A percentile compares a stretch with the other conserved stretches of the same genome.
phyloP scores from a whole-genome alignment of 2,329 filamentous ascomycete genomes.

The Colletotrichum karsti region DNA sequence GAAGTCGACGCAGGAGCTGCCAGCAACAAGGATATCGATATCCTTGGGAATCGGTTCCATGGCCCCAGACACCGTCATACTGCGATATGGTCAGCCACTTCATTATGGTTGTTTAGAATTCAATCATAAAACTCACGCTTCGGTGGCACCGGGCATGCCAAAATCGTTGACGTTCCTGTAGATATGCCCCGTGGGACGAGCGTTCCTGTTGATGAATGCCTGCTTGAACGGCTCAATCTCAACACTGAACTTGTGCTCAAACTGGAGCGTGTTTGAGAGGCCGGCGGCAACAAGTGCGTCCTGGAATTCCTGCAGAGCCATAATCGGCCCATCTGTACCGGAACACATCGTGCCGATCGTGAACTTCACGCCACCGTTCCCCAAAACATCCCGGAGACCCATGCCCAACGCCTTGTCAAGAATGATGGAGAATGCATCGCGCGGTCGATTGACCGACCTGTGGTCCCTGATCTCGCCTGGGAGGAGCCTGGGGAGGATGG shows the following conservation, averaged over 20 bases:
- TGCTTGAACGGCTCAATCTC: conserved; percentile 73
- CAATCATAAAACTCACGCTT: conserved; percentile 56
- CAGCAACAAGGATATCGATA: conserved; percentile 74
- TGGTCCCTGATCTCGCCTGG: neutral
- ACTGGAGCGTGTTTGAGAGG: conserved; percentile 45
- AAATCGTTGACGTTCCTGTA: conserved; percentile 70
- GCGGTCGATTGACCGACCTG: conserved; percentile 4
- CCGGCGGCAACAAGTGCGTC: conserved; percentile 46
- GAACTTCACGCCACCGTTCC: conserved; percentile 38
- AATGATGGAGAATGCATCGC: conserved; percentile 22
- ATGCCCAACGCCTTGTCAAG: conserved; percentile 17
- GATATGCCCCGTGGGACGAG: conserved; percentile 53
- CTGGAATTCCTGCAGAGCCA: conserved; percentile 68
- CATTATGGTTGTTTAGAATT: neutral
- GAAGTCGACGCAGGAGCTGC: conserved; percentile 81
- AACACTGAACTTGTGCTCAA: conserved; percentile 67
- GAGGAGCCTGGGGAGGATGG: neutral
- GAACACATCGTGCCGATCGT: conserved; percentile 79
- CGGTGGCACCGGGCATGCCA: conserved; percentile 40
- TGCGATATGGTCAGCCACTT: conserved; percentile 36
- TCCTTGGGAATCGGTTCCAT: conserved; percentile 61
- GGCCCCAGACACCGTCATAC: conserved; percentile 74
- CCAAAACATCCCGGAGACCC: conserved; percentile 34
- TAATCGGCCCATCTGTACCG: conserved; percentile 78
- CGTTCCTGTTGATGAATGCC: conserved; percentile 70